A percentile compares a stretch with the other conserved stretches of the same genome.
phyloP scores from a whole-genome alignment of 2,329 filamentous ascomycete genomes.

The Metarhizium robertsii region DNA sequence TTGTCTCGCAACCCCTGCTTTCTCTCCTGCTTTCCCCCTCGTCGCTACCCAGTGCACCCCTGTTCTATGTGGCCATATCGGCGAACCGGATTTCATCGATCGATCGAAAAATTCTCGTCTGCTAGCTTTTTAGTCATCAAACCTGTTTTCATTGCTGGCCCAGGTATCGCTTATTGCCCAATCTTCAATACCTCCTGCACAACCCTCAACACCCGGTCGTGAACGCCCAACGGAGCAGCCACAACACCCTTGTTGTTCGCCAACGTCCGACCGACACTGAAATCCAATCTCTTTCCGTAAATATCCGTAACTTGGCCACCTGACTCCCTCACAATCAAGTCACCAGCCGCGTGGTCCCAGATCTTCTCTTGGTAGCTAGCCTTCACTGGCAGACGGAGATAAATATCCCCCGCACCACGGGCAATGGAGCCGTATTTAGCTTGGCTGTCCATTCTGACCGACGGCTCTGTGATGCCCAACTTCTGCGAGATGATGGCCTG shows the following conservation, averaged over 20 bases:
- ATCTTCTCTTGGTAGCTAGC: constrained; percentile 97
- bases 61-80: no score
- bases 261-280: constrained; percentile 76
- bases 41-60: no score
- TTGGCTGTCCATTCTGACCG: constrained; percentile 94
- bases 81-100: no score
- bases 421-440: constrained; percentile 97
- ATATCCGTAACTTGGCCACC: constrained; percentile 89
- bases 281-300: constrained; percentile 75
- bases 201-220: constrained; percentile 65
- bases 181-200: constrained; percentile 67
- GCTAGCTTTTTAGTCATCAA: no score
- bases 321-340: constrained; percentile 87
- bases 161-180: constrained; percentile 7
- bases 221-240: constrained; percentile 70
- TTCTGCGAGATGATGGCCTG: constrained; percentile 71
- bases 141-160: background rate
- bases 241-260: constrained; percentile 89
- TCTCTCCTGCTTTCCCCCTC: no score
- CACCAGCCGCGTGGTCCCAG: constrained; percentile 96
- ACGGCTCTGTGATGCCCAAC: constrained; percentile 80
- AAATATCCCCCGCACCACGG: constrained; percentile 86
- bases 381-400: constrained; percentile 77
- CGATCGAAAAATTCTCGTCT: no score
- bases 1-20: no score